A percentile compares a stretch with the other conserved stretches of the same genome.
Evolutionary conservation across 2,329 filamentous ascomycete species (phyloP).

Genomic region (Clonostachys sp.): DNA sequence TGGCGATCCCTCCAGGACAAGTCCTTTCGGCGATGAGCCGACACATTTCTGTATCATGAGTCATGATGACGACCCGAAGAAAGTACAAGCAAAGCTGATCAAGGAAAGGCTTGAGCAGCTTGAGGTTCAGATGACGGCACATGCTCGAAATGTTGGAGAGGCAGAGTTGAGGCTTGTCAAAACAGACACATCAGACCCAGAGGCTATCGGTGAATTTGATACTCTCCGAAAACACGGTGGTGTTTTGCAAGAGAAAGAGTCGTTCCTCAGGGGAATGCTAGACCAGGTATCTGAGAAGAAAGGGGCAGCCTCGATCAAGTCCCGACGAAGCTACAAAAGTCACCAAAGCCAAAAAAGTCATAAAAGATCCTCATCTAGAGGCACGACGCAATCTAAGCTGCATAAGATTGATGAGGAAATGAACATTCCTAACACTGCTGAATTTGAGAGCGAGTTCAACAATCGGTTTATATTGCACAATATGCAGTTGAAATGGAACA

Average conservation of each 20-base stretch:
- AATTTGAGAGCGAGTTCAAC: conserved; percentile 92
- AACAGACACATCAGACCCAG: conserved; percentile 41
- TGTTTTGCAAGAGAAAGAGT: conserved; percentile 53
- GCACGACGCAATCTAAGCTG: conserved; percentile 41
- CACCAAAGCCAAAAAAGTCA: not conserved
- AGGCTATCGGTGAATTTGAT: conserved; percentile 55
- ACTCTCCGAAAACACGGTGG: conserved; percentile 49
- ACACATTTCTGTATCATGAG: conserved; percentile 97
- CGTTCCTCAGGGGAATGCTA: conserved; percentile 55
- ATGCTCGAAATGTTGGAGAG: conserved; percentile 69
- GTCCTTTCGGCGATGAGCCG: conserved; percentile 86
- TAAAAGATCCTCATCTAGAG: conserved; percentile 18
- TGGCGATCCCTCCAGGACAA: conserved; percentile 77
- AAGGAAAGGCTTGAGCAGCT: conserved; percentile 75
- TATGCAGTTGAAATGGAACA: conserved; percentile 97
- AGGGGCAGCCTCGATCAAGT: conserved; percentile 5
- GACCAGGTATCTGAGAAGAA: conserved; percentile 37
- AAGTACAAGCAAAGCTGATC: conserved; percentile 83
- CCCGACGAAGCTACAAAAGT: not conserved
- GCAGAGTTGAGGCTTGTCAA: conserved; percentile 64
- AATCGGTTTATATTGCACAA: conserved; percentile 99
- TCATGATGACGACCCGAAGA: conserved; percentile 79
- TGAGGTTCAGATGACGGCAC: conserved; percentile 70
- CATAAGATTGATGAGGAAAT: conserved; percentile 41
- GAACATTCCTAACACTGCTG: conserved; percentile 66